Evolutionary conservation across 225 moss, liverwort and hornwort species (phyloP), one percentile per base, ranked within the genome.

Genomic region (Sphagnum tenellum): DNA sequence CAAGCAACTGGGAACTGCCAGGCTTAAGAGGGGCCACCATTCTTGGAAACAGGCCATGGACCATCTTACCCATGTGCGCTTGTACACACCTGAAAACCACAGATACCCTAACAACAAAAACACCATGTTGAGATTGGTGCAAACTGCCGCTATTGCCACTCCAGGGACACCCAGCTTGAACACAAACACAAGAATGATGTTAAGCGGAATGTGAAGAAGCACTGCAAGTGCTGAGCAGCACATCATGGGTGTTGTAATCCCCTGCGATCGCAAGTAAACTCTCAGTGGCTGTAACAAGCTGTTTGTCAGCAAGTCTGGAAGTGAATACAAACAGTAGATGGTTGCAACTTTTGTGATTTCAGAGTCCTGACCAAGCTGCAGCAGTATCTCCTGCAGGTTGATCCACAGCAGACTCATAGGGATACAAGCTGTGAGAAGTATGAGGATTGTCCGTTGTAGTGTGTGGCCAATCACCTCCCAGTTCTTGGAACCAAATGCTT

Each of bases 81-180:
- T 82, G 60, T 86, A 77, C 0, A 80, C 88, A 11, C 89, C 78
- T 0, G 93, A 79, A 74, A 71, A 88, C 86, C 88, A 86, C 64
- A 93, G 67, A 60, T 89, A 93, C 2, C 72, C 72, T 0, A 93
- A 62, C 6, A 89, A 81, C 73, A 89, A 81, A 50, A 88, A 57
- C 47, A 89, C 86, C 89, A 89, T 93, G 80, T 89, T 93, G 67
- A 89, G 86, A 71, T 93, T 89, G 5, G 93, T 89, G 76, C 73
- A 80, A 50, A 93, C 93, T 0, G 93, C 88, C 0, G 93, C 93
- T 5, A 89, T 69, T 2, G 93, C 93, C 9, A 93, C 89, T 4
- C 93, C 93, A 0, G 86, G 89, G 0, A 93, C 93, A 0, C 93
- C 93, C 4, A 89, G 76, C 4, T 93, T 66, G 48, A 86, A 55